Percentiles rank a stretch among this genome's conserved stretches.
phyloP scores from a whole-genome alignment of 306 rosid genomes.

The Fragaria vesca region DNA sequence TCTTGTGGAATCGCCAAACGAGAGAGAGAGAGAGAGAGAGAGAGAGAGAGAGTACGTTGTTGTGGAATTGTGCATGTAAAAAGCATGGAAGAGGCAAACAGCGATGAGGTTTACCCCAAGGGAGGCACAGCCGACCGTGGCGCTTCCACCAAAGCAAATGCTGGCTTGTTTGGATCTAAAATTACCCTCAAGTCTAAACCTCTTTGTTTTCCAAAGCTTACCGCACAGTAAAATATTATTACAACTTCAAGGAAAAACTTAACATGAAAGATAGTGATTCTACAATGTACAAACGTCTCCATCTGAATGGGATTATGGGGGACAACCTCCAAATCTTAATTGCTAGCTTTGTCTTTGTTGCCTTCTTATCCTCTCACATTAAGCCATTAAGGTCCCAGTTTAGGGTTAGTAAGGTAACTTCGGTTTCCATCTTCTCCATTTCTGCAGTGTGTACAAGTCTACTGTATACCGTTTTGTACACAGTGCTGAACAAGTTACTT shows the following conservation, averaged over 20 bases:
- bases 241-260: neutral
- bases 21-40: neutral
- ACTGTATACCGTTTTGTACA: constrained; percentile 8
- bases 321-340: constrained; percentile 43
- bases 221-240: neutral
- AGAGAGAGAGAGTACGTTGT: constrained; percentile 1
- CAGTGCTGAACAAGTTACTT: constrained; percentile 29
- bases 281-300: constrained; percentile 18
- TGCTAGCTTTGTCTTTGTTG: constrained; percentile 32
- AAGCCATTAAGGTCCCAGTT: neutral
- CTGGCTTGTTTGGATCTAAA: constrained; percentile 40
- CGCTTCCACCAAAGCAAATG: constrained; percentile 75
- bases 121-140: constrained; percentile 56
- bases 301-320: constrained; percentile 37
- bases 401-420: neutral
- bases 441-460: neutral
- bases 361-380: constrained; percentile 3
- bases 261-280: neutral
- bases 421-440: neutral
- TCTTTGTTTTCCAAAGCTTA: constrained; percentile 51
- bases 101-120: constrained; percentile 19
- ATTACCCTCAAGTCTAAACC: constrained; percentile 9
- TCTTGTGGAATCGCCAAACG: too few species aligned
- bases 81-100: constrained; percentile 7
- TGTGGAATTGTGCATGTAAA: neutral